These are phyloP conservation scores for Porcisia deanei DNA, from an alignment of 208 protist species.

Conservation along the genomic window DNA sequence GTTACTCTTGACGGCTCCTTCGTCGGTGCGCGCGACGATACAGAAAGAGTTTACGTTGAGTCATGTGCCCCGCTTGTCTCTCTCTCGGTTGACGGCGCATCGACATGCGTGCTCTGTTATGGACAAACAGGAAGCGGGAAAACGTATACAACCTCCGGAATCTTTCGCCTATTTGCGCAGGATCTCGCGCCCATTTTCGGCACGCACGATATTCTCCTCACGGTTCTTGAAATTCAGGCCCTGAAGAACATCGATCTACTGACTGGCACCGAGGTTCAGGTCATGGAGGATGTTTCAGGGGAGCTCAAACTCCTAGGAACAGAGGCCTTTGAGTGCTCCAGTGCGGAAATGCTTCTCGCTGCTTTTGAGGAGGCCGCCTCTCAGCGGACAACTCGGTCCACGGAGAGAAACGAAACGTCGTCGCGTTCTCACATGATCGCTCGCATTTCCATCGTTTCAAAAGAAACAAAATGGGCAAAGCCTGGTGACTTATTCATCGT, in stretches of 20 bases:
- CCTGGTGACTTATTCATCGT: slow-evolving; percentile 85
- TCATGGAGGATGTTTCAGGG: slow-evolving; percentile 82
- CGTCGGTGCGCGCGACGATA: slow-evolving; percentile 60
- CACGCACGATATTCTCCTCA: slow-evolving; percentile 74
- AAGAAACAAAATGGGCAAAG: slow-evolving; percentile 82
- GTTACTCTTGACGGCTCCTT: slow-evolving; percentile 83
- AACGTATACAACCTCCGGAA: slow-evolving; percentile 85
- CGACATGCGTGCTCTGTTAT: slow-evolving; percentile 89
- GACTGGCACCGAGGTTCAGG: slow-evolving; percentile 74
- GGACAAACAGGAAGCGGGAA: slow-evolving; percentile 93
- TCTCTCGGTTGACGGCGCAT: slow-evolving; percentile 79
- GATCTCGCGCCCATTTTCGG: slow-evolving; percentile 64
- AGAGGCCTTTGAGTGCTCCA: slow-evolving; percentile 82
- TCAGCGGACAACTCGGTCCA: slow-evolving; percentile 75
- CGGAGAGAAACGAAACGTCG: slow-evolving; percentile 81
- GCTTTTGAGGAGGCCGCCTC: slow-evolving; percentile 79
- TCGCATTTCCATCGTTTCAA: slow-evolving; percentile 76
- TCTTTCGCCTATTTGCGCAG: slow-evolving; percentile 64
- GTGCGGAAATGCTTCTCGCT: slow-evolving; percentile 73
- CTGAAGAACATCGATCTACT: slow-evolving; percentile 82
- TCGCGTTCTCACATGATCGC: slow-evolving; percentile 90
- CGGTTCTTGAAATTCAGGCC: slow-evolving; percentile 84
- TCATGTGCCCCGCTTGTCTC: slow-evolving; percentile 80
- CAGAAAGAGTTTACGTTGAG: slow-evolving; percentile 69
- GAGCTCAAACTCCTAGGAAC: slow-evolving; percentile 77